Conservation (phyloP, 331 rosid genomes). For the Acacia pycnantha region DNA sequence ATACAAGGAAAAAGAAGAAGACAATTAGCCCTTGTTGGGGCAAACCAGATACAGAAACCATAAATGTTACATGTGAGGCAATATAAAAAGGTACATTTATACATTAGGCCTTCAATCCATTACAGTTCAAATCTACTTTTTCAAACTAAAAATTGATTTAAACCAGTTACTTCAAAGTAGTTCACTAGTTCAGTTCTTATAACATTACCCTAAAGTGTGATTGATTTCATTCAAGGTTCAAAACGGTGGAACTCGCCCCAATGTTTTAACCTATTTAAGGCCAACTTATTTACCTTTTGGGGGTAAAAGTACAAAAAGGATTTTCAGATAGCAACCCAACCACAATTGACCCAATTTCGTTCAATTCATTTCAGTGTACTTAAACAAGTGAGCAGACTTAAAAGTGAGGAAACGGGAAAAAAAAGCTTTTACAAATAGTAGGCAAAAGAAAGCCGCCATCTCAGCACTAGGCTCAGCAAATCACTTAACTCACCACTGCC, state of each 20-base stretch:
- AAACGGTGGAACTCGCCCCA: neutral
- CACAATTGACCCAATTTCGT: neutral
- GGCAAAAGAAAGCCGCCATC: slow-evolving; percentile 20
- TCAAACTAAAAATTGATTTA: neutral
- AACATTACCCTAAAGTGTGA: neutral
- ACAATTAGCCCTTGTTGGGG: neutral
- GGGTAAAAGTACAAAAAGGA: neutral
- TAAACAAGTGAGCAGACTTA: neutral
- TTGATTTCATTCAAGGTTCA: neutral
- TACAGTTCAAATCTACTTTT: neutral
- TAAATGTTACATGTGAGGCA: neutral
- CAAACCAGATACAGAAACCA: neutral
- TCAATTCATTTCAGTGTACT: neutral
- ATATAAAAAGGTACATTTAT: neutral
- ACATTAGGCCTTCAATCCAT: neutral
- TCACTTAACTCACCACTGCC: slow-evolving; percentile 76
- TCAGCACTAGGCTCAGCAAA: slow-evolving; percentile 1
- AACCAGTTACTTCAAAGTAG: neutral
- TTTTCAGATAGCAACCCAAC: neutral
- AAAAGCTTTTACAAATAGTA: neutral
- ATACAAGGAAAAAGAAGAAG: neutral
- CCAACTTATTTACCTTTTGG: neutral
- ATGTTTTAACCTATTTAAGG: neutral
- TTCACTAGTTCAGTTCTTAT: too few relatives aligned
- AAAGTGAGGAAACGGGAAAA: neutral